A percentile compares a stretch with the other conserved stretches of the same genome.
Evolutionary conservation across 2,329 filamentous ascomycete genomes (phyloP).

Genomic region (Penicillium sclerotigenum): DNA sequence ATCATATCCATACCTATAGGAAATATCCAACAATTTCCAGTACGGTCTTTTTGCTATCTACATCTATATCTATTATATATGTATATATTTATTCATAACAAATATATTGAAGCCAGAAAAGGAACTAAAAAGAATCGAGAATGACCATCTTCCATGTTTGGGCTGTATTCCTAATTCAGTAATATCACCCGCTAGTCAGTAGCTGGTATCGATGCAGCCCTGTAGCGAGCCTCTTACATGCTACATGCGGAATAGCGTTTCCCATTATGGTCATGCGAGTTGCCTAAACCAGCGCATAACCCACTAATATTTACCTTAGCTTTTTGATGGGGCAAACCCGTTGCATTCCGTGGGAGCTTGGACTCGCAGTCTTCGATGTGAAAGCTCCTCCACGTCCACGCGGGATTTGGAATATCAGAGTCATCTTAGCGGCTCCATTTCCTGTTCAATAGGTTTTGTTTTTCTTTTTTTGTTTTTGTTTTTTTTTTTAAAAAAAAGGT

Average conservation of each 20-base stretch:
- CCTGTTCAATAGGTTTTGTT: background rate
- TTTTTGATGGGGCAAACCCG: constrained; percentile 20
- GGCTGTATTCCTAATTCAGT: background rate
- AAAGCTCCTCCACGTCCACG: background rate
- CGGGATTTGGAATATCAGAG: constrained; percentile 12
- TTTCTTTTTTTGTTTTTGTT: too few relatives aligned
- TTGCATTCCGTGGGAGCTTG: constrained; percentile 22
- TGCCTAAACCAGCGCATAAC: constrained; percentile 7
- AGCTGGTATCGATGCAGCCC: constrained; percentile 9
- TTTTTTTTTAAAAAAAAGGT: background rate
- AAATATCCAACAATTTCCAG: too few relatives aligned
- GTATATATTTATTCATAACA: too few relatives aligned
- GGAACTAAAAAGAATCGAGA: too few relatives aligned
- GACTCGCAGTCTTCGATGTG: background rate
- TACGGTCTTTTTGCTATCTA: too few relatives aligned
- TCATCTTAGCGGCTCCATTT: background rate
- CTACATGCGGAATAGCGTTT: constrained; percentile 6
- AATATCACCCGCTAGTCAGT: background rate
- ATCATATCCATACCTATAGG: too few relatives aligned
- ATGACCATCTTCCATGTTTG: too few relatives aligned
- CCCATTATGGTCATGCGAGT: constrained; percentile 12
- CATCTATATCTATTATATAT: too few relatives aligned
- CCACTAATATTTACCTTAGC: background rate
- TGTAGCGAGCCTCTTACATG: background rate
- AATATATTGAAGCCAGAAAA: too few relatives aligned